Percentiles rank a stretch among this genome's conserved stretches.
Conservation (phyloP, 2,329 filamentous ascomycete genomes). For the Diplodia corticola region DNA sequence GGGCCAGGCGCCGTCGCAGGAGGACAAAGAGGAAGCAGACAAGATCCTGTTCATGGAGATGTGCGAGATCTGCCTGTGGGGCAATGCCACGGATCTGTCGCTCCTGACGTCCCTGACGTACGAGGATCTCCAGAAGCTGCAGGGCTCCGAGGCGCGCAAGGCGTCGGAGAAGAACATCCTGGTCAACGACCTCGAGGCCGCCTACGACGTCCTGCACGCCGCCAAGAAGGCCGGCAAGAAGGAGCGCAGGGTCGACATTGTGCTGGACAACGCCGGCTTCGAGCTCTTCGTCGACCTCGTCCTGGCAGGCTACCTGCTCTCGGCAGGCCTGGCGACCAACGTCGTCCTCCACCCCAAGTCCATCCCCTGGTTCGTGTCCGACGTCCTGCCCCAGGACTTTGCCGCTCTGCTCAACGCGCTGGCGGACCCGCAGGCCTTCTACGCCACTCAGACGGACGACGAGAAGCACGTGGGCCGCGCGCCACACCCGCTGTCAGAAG, state of each 20-base stretch:
- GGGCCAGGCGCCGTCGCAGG: slow-evolving; percentile 42
- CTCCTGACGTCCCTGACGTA: slow-evolving; percentile 87
- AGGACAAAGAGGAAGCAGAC: slow-evolving; percentile 64
- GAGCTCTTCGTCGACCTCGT: slow-evolving; percentile 95
- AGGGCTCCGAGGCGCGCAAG: slow-evolving; percentile 84
- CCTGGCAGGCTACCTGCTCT: slow-evolving; percentile 84
- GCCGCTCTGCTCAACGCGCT: slow-evolving; percentile 76
- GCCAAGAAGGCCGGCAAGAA: slow-evolving; percentile 63
- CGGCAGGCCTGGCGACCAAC: slow-evolving; percentile 78
- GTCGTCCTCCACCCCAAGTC: slow-evolving; percentile 90
- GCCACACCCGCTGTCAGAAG: slow-evolving; percentile 63
- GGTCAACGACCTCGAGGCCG: slow-evolving; percentile 75
- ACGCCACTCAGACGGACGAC: slow-evolving; percentile 71
- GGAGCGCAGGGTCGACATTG: slow-evolving; percentile 83
- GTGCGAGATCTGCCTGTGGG: slow-evolving; percentile 96
- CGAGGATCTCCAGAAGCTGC: slow-evolving; percentile 94
- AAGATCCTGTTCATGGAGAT: slow-evolving; percentile 84
- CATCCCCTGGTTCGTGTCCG: slow-evolving; percentile 97
- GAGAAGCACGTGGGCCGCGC: slow-evolving; percentile 55
- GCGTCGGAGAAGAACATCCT: slow-evolving; percentile 88
- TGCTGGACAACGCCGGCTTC: slow-evolving; percentile 96
- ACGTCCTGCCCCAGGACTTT: slow-evolving; percentile 87
- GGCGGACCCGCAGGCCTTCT: slow-evolving; percentile 75
- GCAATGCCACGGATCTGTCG: slow-evolving; percentile 92
- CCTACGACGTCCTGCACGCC: slow-evolving; percentile 67